These are phyloP conservation scores for Phycomyces nitens DNA, from an alignment of 192 early-diverging fungal species.

Conservation along the genomic window DNA sequence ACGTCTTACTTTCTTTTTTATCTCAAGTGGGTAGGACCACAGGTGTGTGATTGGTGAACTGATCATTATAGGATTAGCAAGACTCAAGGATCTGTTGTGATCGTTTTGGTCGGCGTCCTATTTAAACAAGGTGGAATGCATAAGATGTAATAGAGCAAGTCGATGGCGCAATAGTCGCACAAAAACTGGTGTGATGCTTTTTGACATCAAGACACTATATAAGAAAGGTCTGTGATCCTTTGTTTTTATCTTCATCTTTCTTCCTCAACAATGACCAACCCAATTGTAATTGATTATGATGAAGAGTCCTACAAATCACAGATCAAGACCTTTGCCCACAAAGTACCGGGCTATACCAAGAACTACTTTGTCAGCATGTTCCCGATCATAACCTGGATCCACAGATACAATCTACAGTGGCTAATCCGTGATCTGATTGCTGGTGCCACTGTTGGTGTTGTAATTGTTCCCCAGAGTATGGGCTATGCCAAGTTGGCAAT, in stretches of 20 bases:
- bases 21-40: no score
- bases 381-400: conserved; percentile 36
- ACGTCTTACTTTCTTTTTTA: no score
- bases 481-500: conserved; percentile 71
- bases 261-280: not conserved
- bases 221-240: not conserved
- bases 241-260: not conserved
- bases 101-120: no score
- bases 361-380: conserved; percentile 28
- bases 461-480: conserved; percentile 74
- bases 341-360: conserved; percentile 23
- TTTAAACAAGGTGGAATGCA: not conserved
- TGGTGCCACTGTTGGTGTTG: conserved; percentile 71
- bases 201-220: not conserved
- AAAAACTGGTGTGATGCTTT: not conserved
- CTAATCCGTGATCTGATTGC: conserved; percentile 58
- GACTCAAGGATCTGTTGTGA: no score
- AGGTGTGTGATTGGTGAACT: no score
- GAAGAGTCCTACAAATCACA: conserved; percentile 18
- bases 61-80: no score
- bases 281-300: conserved; percentile 34
- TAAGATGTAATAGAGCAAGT: conserved; percentile 13
- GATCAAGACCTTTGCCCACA: conserved; percentile 1
- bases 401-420: conserved; percentile 45
- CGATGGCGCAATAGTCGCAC: conserved; percentile 15